Base-by-base conservation (phyloP, 345 rosid genomes). In the Aquilaria malaccensis region DNA sequence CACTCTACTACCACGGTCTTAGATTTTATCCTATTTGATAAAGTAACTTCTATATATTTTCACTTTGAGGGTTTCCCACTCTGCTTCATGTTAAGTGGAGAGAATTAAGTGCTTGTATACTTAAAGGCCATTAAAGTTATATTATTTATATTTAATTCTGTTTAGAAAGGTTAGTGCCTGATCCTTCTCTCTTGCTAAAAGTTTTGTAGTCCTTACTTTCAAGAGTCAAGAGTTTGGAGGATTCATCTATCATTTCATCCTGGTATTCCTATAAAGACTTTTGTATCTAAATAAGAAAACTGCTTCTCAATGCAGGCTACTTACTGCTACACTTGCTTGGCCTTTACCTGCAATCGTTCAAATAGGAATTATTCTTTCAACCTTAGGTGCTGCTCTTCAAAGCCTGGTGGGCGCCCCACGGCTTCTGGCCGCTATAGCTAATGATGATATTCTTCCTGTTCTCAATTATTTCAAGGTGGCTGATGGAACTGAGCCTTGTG, bases 381-480 rank as follows among this genome's bases (percentile, higher is more conserved):
- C 96, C 57, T 73, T 91, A 79, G 97, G 97, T 56, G 97, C 97
- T 29, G 97, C 97, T 74, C 97, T 91, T 62, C 97, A 91, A 65
- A 88, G 96, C 78, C 64, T 91, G 69, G 84, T 91, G 10, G 97
- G 97, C 51, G 97, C 97, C 59, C 97, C 97, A 43, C 82, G 94
- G 67, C 79, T 91, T 62, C 94, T 91, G 68, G 96, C 96, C 13
- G 97, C 97, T 3, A 91, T 91, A 77, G 97, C 97, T 56, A 91
- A 91, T 67, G 97, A 91, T 77, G 96, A 91, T 64, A 91, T 91
- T 79, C 83, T 91, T 55, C 97, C 97, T 30, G 74, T 91, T 79
- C 89, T 91, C 65, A 84, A 88, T 69, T 88, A 91, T 72, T 91
- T 91, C 76, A 91, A 76, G 78, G 96, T 81, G 65, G 82, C 84